Evolutionary conservation across 352 stramenopile genomes (phyloP).

Genomic region (Phytophthora vignae): DNA sequence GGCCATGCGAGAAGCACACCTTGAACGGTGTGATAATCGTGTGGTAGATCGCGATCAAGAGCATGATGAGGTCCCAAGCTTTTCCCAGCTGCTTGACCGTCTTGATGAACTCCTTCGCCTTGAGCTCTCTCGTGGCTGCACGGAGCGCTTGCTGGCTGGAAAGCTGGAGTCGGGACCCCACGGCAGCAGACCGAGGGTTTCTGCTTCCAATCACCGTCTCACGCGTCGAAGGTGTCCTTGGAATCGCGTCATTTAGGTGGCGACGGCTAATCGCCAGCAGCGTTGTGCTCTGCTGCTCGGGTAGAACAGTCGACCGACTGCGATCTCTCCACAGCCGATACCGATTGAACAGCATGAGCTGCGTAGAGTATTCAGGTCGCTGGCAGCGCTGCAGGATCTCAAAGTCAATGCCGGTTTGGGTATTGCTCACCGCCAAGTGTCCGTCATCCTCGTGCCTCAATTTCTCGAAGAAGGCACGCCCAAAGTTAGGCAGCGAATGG

Average conservation of each 20-base stretch:
- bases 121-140: conserved; percentile 23
- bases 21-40: conserved; percentile 60
- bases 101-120: conserved; percentile 47
- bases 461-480: conserved; percentile 46
- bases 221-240: conserved; percentile 8
- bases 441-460: conserved; percentile 16
- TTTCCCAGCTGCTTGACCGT: conserved; percentile 49
- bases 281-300: conserved; percentile 3
- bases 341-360: conserved; percentile 55
- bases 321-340: conserved; percentile 46
- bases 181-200: not conserved
- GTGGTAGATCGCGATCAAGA: conserved; percentile 58
- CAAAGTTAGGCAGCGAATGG: conserved; percentile 61
- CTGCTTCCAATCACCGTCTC: not conserved
- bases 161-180: conserved; percentile 16
- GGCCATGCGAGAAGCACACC: conserved; percentile 60
- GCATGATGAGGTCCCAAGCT: conserved; percentile 56
- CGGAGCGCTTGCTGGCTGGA: conserved; percentile 20
- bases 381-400: conserved; percentile 65
- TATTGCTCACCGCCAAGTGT: conserved; percentile 5
- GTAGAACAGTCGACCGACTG: conserved; percentile 3
- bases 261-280: not conserved
- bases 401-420: conserved; percentile 51
- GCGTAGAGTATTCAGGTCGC: conserved; percentile 48
- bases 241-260: conserved; percentile 12